Percentiles rank a stretch among this genome's conserved stretches.
Evolutionary conservation across 176 grass and related monocot species (phyloP).

Genomic region (Avena insularis): DNA sequence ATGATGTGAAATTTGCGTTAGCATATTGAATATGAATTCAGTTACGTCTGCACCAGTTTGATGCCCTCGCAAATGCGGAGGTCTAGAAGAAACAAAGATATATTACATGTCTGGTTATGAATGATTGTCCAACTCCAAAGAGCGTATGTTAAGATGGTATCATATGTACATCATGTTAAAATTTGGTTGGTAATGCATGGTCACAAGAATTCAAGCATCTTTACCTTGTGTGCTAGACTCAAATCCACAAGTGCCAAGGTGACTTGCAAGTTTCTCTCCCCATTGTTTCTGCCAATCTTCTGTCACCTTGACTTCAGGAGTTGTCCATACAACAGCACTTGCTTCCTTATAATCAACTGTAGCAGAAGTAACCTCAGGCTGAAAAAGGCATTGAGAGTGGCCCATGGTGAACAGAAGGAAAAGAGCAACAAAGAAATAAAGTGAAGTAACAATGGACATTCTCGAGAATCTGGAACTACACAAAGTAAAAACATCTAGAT

Average conservation of each 20-base stretch:
- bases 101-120: constrained; percentile 4
- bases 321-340: constrained; percentile 64
- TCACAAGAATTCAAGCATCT: neutral
- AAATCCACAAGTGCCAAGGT: constrained; percentile 90
- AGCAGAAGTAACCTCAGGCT: constrained; percentile 75
- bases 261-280: constrained; percentile 77
- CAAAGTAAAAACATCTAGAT: constrained; percentile 4
- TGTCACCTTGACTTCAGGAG: constrained; percentile 51
- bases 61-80: neutral
- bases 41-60: neutral
- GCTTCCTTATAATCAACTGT: constrained; percentile 74
- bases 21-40: neutral
- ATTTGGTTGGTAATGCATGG: neutral
- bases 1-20: neutral
- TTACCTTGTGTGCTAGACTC: constrained; percentile 68
- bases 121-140: neutral
- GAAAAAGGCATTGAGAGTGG: constrained; percentile 4
- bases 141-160: neutral
- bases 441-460: neutral
- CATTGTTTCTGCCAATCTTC: constrained; percentile 75
- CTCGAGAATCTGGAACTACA: neutral
- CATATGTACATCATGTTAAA: constrained; percentile 1
- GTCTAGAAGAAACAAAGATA: neutral
- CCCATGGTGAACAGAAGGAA: neutral
- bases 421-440: constrained; percentile 10